Evolutionary conservation across 106 monocot species (phyloP).

Genomic region (Hemerocallis citrina): DNA sequence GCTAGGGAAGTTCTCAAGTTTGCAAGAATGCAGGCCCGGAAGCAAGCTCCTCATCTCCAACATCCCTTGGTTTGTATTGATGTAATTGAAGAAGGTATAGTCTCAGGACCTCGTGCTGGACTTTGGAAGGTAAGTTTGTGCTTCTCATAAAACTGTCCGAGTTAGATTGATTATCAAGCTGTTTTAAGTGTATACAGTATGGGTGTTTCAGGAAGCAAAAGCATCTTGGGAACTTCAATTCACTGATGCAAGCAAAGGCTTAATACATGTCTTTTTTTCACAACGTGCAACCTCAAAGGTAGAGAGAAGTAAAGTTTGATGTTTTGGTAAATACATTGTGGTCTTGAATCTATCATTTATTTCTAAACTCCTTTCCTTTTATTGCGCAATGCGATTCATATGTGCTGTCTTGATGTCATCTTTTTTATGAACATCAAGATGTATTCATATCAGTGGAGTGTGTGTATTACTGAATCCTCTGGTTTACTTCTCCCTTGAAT

Average conservation of each 20-base stretch:
- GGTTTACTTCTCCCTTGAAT: no score
- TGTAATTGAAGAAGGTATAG: conserved; percentile 88
- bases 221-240: conserved; percentile 48
- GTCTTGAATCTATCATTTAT: not conserved
- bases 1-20: conserved; percentile 89
- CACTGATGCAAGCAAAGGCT: conserved; percentile 73
- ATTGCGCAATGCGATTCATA: not conserved
- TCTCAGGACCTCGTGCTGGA: conserved; percentile 81
- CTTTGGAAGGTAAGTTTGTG: conserved; percentile 63
- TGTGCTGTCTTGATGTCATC: not conserved
- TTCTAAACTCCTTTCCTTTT: no score
- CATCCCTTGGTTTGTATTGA: conserved; percentile 84
- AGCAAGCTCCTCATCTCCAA: conserved; percentile 64
- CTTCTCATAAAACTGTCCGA: not conserved
- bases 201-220: conserved; percentile 61
- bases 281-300: conserved; percentile 92
- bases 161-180: not conserved
- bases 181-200: not conserved
- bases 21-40: conserved; percentile 76
- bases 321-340: not conserved
- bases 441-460: not conserved
- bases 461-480: not conserved
- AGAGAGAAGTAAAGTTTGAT: not conserved
- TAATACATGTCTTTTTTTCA: conserved; percentile 89
- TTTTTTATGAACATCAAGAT: not conserved